Percentiles rank a stretch among this genome's conserved stretches.
Evolutionary conservation across 495 filamentous ascomycete genomes (phyloP).

Genomic region (Hypomontagnella submonticulosa): DNA sequence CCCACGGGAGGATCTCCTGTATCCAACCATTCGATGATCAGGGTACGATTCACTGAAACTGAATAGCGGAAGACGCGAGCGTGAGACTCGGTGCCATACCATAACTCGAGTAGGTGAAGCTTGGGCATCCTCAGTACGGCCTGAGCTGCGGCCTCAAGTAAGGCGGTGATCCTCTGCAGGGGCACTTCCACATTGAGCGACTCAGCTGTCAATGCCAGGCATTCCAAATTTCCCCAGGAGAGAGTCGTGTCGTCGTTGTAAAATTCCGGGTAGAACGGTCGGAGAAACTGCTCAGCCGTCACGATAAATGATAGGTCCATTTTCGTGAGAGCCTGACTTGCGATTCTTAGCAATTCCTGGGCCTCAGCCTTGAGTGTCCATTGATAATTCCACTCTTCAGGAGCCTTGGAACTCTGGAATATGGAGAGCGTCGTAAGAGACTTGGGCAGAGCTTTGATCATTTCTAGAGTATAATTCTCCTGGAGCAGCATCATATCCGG

Average conservation of each 20-base stretch:
- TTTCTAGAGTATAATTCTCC: background rate
- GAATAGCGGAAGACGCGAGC: conserved; percentile 15
- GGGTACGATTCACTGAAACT: background rate
- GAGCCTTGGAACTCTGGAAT: background rate
- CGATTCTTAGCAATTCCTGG: background rate
- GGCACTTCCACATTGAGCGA: background rate
- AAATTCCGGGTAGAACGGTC: background rate
- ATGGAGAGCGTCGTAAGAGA: conserved; percentile 6
- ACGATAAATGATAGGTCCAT: conserved; percentile 15
- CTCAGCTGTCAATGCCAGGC: conserved; percentile 8
- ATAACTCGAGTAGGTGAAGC: conserved; percentile 15
- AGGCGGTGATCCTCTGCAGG: background rate
- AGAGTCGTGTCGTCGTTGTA: background rate
- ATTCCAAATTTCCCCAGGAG: conserved; percentile 3
- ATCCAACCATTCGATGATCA: conserved; percentile 2
- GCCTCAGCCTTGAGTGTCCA: background rate
- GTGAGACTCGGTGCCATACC: background rate
- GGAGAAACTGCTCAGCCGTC: conserved; percentile 7
- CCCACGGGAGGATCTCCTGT: background rate
- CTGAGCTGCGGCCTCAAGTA: background rate
- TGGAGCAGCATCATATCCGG: background rate
- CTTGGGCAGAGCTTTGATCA: background rate
- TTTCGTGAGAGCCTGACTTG: background rate
- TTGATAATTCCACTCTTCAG: background rate
- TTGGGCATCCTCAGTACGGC: conserved; percentile 11